Percentiles rank a stretch among this genome's conserved stretches.
Evolutionary conservation across 2,329 filamentous ascomycete genomes (phyloP).

Genomic region (Aulographum hederae): DNA sequence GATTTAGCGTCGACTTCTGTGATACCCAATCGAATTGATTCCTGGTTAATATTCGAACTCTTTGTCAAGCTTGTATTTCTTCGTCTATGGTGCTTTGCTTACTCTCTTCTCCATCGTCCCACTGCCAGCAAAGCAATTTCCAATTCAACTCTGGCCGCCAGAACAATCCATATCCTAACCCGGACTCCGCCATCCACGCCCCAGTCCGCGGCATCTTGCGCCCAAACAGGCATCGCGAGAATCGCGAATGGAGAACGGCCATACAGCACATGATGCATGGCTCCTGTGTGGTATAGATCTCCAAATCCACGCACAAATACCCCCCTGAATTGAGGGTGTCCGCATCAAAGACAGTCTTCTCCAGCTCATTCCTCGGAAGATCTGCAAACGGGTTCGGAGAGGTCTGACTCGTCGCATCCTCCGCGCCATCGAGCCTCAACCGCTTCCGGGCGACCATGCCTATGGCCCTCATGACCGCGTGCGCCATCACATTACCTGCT

Average conservation of each 20-base stretch:
- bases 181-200: conserved; percentile 48
- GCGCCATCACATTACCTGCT: conserved; percentile 57
- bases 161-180: conserved; percentile 39
- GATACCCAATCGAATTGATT: too few species aligned
- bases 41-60: too few species aligned
- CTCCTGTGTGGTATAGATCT: conserved; percentile 89
- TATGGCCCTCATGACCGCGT: conserved; percentile 61
- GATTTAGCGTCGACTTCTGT: too few species aligned
- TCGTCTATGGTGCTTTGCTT: too few species aligned
- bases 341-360: conserved; percentile 41
- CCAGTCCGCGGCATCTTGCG: conserved; percentile 65
- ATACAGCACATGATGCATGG: conserved; percentile 95
- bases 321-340: conserved; percentile 55
- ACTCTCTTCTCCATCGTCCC: conserved; percentile 20
- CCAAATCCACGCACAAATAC: conserved; percentile 84
- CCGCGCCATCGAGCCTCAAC: conserved; percentile 14
- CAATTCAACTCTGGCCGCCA: conserved; percentile 65
- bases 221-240: conserved; percentile 69
- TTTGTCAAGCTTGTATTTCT: too few species aligned
- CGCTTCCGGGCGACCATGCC: conserved; percentile 57
- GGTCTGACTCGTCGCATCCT: conserved; percentile 11
- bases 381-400: conserved; percentile 44
- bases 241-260: conserved; percentile 86
- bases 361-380: conserved; percentile 47
- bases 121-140: conserved; percentile 70